Evolutionary conservation across 2,329 filamentous ascomycete species (phyloP), one percentile per base, ranked within the genome.

Genomic region (Boeremia exigua): DNA sequence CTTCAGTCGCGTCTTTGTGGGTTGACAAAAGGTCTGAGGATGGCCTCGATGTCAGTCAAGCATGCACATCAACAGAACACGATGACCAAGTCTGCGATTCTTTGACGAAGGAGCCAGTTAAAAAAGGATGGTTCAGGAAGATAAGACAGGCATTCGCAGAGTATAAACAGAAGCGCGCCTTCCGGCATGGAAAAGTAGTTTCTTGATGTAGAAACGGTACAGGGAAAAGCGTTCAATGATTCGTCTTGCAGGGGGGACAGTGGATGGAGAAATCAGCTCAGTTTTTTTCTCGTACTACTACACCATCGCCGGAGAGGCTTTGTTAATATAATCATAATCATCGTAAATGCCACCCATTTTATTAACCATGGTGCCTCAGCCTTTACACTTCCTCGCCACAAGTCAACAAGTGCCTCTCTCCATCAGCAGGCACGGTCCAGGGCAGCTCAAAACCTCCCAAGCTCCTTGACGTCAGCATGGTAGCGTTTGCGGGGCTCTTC

Each of bases 401-500:
- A 0, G 69, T 70, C 8, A 52, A 59, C 17, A 69, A 46, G 53
- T 75, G 72, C 42, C 63, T 61, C 48, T 74, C 72, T 2, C 66
- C 65, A 28, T 69, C 65, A 1, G 51, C 67, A 6, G 59, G 64
- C 1, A 65, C 48, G 4, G 70, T 73, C 71, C 70, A 75, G 25
- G 66, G 56, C 12, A 72, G 61, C 19, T 72, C 68, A 14, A 70
- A 44, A 3, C 64, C 67, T 30, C 68, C 60, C 8, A 75, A 50
- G 12, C 70, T 70, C 14, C 71, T 59, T 17, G 60, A 48, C 8
- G 60, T 64, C 40, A 72, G 59, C 61, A 71, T 69, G 9, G 65
- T 74, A 8, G 66, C 60, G 43, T 74, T 74, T 2, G 67, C 62
- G 1, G 70, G 65, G 56, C 67, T 73, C 63, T 71, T 72, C 4